Evolutionary conservation across 306 rosid species (phyloP).

Genomic region (Cucurbita argyrosperma): DNA sequence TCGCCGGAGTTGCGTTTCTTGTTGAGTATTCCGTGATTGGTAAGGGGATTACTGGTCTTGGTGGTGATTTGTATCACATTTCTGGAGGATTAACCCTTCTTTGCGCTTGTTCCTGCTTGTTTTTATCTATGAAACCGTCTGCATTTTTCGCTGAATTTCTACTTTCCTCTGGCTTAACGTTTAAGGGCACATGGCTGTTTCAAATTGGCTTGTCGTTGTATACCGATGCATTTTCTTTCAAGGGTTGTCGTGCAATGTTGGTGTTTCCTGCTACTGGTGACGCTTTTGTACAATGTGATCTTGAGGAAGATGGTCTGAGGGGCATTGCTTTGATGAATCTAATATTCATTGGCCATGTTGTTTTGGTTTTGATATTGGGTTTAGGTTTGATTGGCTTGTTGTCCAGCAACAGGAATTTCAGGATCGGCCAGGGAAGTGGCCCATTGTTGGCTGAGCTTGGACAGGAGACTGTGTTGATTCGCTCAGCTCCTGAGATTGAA

Average conservation of each 20-base stretch:
- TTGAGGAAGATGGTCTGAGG: conserved; percentile 57
- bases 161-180: conserved; percentile 47
- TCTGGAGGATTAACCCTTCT: conserved; percentile 40
- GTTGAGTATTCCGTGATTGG: conserved; percentile 31
- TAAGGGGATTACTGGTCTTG: conserved; percentile 43
- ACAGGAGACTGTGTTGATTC: conserved; percentile 15
- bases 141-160: conserved; percentile 69
- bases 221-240: conserved; percentile 48
- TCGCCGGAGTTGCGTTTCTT: conserved; percentile 23
- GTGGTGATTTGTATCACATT: conserved; percentile 38
- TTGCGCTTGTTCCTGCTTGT: conserved; percentile 47
- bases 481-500: conserved; percentile 30
- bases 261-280: conserved; percentile 10
- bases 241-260: conserved; percentile 53
- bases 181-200: conserved; percentile 77
- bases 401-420: conserved; percentile 24
- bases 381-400: conserved; percentile 38
- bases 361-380: conserved; percentile 32
- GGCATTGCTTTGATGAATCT: conserved; percentile 57
- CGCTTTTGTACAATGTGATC: conserved; percentile 54
- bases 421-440: conserved; percentile 36
- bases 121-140: conserved; percentile 39
- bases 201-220: conserved; percentile 61
- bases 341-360: conserved; percentile 50
- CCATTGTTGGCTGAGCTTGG: conserved; percentile 41